phyloP scores from a whole-genome alignment of 2,329 filamentous ascomycete genomes.

The Cladosporium sp. region DNA sequence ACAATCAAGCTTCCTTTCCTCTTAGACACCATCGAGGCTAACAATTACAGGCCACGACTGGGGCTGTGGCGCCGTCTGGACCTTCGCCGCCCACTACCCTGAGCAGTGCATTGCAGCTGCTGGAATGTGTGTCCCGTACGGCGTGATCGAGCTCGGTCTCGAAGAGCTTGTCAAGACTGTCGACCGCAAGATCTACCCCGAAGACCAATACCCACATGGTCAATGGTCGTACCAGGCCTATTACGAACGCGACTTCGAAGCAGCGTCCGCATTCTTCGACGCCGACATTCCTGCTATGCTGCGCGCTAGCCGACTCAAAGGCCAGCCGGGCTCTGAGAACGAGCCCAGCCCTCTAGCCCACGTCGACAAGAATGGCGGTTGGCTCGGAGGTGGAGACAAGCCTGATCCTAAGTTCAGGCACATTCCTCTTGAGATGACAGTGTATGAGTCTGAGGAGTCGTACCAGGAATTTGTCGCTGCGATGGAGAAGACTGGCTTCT shows the following conservation, averaged over 20 bases:
- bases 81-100: conserved; percentile 35
- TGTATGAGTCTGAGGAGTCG: conserved; percentile 33
- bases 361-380: conserved; percentile 33
- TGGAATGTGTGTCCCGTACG: conserved; percentile 43
- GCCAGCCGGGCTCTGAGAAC: conserved; percentile 29
- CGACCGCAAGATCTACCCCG: conserved; percentile 50
- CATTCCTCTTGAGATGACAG: conserved; percentile 33
- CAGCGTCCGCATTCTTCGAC: conserved; percentile 24
- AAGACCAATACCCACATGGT: conserved; percentile 42
- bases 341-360: conserved; percentile 29
- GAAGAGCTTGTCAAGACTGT: conserved; percentile 38
- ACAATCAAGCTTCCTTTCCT: background rate
- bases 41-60: conserved; percentile 42
- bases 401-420: conserved; percentile 30
- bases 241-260: conserved; percentile 34
- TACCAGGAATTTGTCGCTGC: conserved; percentile 35
- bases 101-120: conserved; percentile 35
- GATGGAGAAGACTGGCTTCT: conserved; percentile 45
- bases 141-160: conserved; percentile 44
- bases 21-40: background rate
- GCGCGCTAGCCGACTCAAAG: conserved; percentile 30
- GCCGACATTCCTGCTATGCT: conserved; percentile 29
- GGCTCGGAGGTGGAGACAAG: conserved; percentile 34
- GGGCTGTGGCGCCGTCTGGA: conserved; percentile 39
- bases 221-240: conserved; percentile 40